Evolutionary conservation across 768 basidiomycete genomes (phyloP), one percentile per base, ranked within the genome.

Genomic region (Tricholoma saponaceum): DNA sequence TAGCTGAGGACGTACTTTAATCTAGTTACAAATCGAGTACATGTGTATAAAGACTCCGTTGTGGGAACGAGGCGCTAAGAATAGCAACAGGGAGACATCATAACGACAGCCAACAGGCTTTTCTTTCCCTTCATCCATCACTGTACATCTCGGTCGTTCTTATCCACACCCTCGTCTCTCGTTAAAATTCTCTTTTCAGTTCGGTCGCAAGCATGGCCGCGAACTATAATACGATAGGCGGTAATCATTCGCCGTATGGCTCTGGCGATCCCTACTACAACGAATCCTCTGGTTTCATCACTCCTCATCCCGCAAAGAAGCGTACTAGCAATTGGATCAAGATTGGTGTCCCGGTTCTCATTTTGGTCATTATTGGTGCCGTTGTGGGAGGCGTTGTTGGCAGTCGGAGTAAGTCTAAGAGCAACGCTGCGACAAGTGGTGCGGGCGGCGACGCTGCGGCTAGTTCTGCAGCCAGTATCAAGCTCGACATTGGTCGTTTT

Each of bases 361-460:
- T 91, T 59, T 68, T 87, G 23, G 78, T 89, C 59, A 81, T 90
- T 59, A 74, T 76, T 50, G 90, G 76, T 39, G 89, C 83, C 44
- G 81, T 92, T 22, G 73, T 91, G 23, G 95, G 90, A 32, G 93
- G 88, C 62, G 83, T 98, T 46, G 63, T 98, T 25, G 95, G 90
- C 39, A 83, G 84, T 49, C 83, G 83, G 13, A 69, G 71, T 63
- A 80, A 79, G 57, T 75, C 74, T 37, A 76, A 65, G 66, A 62
- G 51, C 51, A 62, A 83, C 51, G 74, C 79, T 32, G 76, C 78
- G 46, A 67, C 70, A 59, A 78, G 78, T 60, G 74, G 73, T 53
- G 69, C 70, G 59, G 70, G 68, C 65, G 63, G 68, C 52, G 72
- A 72, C 52, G 80, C 79, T 5, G 77, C 78, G 28, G 81, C 79